Base-by-base conservation (phyloP, 495 filamentous ascomycete species). In the Penicillium dipodomyicola region DNA sequence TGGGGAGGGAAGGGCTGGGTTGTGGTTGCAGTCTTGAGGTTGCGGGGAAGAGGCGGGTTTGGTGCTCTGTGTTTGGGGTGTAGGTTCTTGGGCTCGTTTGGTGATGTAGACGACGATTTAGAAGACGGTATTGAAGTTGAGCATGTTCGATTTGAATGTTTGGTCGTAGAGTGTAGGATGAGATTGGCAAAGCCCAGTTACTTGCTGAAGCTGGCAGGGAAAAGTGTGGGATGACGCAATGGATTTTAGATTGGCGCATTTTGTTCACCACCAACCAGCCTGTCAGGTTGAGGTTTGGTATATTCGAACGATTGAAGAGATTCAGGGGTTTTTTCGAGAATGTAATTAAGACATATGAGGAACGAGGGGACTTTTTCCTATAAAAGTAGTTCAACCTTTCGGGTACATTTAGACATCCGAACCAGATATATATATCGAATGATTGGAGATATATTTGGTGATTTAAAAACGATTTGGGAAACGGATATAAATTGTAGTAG, bases 141-240 rank as follows among this genome's bases (percentile, higher is more conserved):
- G 29, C 44, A 42, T 20, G 43, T 37, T 49, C 10, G 12, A 25
- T 3, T 8, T 39, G 17, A 9, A 17, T 17, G 12, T 10, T 10
- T 40, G 39, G 11, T 52, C 17, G 40, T 42, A 27, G 23, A 20
- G 50, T 14, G 50, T 35, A 32, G 32, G 19, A 17, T 22, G 39
- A 11, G 39, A 32, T 30, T 19, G 20, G 49, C 14, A 52, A 40
- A 32, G 27, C 11, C 35, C 15, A 40, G 12, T 52, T 56, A n/a
- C 23, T 54, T 56, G 62, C 59, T 54, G 43, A 43, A 61, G 61
- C 53, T 58, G 40, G 44, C 45, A 48, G 59, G 33, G 60, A 54
- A 55, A 64, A 43, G 58, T 56, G 63, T 64, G 68, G 63, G 70
- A 76, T 76, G 73, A 76, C 73, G 73, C 73, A 76, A 76, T 76